phyloP scores from a whole-genome alignment of 352 stramenopile species.

The Stephanocyclus meneghinianus region DNA sequence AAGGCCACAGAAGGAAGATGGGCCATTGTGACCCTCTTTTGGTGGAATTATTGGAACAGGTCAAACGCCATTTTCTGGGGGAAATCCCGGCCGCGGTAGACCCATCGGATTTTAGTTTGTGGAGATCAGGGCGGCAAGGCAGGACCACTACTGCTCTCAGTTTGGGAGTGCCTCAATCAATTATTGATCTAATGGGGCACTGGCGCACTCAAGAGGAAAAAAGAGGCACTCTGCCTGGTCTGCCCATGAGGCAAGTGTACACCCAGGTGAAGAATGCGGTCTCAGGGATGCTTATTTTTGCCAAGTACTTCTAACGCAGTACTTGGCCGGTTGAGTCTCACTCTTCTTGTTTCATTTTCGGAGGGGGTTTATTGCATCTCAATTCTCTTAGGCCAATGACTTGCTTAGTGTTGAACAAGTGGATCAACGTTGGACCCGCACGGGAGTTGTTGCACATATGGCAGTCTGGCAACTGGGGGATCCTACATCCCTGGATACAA shows the following conservation, averaged over 20 bases:
- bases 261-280: conserved; percentile 17
- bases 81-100: background rate
- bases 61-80: background rate
- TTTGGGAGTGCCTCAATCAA: background rate
- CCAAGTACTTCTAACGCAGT: background rate
- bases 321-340: background rate
- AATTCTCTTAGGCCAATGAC: too few species aligned
- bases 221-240: conserved; percentile 12
- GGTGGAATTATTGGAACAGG: background rate
- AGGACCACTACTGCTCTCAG: background rate
- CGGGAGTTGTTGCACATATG: too few species aligned
- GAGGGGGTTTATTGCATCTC: too few species aligned
- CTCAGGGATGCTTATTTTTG: conserved; percentile 8
- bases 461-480: too few species aligned
- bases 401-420: too few species aligned
- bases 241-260: conserved; percentile 25
- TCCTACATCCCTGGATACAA: too few species aligned
- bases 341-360: too few species aligned
- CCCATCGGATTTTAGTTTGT: conserved; percentile 15
- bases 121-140: conserved; percentile 13
- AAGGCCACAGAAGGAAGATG: too few species aligned
- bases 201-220: conserved; percentile 10
- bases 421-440: too few species aligned
- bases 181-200: conserved; percentile 10
- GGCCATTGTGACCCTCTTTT: background rate